Evolutionary conservation across 108 stramenopile species (phyloP), one percentile per base, ranked within the genome.

Genomic region (Cyclostephanos tholiformis): DNA sequence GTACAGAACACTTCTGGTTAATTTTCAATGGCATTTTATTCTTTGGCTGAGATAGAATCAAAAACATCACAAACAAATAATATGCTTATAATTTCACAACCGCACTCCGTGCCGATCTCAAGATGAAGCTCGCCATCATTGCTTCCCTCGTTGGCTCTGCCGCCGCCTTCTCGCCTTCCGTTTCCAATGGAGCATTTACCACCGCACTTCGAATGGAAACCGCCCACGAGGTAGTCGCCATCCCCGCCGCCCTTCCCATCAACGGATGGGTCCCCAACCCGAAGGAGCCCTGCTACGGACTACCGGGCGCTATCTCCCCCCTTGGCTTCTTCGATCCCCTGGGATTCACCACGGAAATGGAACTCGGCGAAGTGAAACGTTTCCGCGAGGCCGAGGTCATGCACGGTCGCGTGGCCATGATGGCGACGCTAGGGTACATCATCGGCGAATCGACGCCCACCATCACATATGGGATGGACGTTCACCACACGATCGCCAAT

Each of bases 371-470:
- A 23, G 78, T 85, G 25, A 85, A 85, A 79, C 79, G 83, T 35
- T 86, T 74, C 57, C 85, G 84, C 39, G 86, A 87, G 71, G 86
- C 87, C 2, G 87, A 87, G 82, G 62, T 87, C 67, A 87, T 80
- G 79, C 79, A 80, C 30, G 74, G 79, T 14, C 73, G 79, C 30
- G 84, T 86, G 43, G 85, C 85, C 56, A 86, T 87, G 86, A 78
- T 86, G 50, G 83, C 86, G 10, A 56, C 76, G 27, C 20, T 77
- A 19, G 76, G 76, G 0, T 77, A 77, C 76, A 39, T 77, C 71
- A 77, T 77, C 38, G 76, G 76, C 14, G 76, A 77, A 59, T 84
- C 82, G 17, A 77, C 76, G 38, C 76, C 76, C 38, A 77, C 76
- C 39, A 77, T 77, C 39, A 64, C 71, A 16, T 77, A 77, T 51